Evolutionary conservation across 805 yeast genomes (phyloP), one percentile per base, ranked within the genome.

Genomic region (Starmerella cellae): DNA sequence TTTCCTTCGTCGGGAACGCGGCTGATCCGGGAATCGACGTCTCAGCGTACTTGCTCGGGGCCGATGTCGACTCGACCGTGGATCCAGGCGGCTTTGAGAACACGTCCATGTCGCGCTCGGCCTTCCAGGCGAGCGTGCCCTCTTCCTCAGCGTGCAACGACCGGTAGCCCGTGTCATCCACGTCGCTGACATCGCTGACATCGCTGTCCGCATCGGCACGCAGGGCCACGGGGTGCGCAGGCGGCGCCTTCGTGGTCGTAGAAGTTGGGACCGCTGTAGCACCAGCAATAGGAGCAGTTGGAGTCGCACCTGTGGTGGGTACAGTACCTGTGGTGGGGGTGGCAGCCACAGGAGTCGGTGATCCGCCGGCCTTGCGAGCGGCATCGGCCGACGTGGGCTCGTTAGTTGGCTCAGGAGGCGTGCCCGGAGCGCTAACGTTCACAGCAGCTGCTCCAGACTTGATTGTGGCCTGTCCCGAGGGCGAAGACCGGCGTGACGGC

Each of bases 51-150:
- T 14, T 5, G n/a, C 32, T 29, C 5, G 8, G n/a, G 9, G 9
- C 21, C 21, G 38, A n/a, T 2, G 17, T 31, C 28, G 28, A 24
- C 40, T 20, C 43, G 13, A 44, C 48, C 10, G 42, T 35, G n/a
- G 18, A 16, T 17, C 44, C 47, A 5, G 31, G 30, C 9, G 44
- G 43, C 21, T 27, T 26, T 17, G 34, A 26, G 39, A 52, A 47
- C 28, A 43, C 52, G 8, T 42, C 43, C 38, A 49, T 42, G 42
- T 51, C 53, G 35, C 37, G 41, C 40, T 48, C 35, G 8, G 55
- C 52, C 44, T 46, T 44, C 48, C 49, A 49, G 13, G 55, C 55
- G 9, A 49, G 44, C 26, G 50, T 43, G 28, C 39, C 43, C 23
- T 38, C 26, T n/a, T 24, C 35, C 19, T 36, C 43, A n/a, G 30